Base-by-base conservation (phyloP, 1,139 yeast species). In the Hyphopichia pseudoburtonii region DNA sequence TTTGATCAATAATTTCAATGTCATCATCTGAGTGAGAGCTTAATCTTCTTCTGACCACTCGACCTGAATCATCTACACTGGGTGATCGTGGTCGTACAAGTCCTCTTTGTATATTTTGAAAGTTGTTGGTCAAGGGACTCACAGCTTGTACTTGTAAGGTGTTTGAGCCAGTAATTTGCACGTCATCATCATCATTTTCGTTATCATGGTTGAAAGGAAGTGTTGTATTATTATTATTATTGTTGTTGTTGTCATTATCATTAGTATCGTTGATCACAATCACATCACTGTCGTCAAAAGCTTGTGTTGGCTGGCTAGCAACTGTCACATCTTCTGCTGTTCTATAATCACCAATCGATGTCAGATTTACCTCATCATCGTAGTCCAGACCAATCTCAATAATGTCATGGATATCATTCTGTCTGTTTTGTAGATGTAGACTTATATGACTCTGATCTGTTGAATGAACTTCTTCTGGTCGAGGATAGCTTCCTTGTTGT, bases 151-250 rank as follows among this genome's bases (percentile, higher is more conserved):
- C n/a, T 7, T 14, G 28, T 27, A 34, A 15, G 2, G 37, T 24
- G 33, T 46, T 44, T 9, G 47, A 36, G 9, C 59, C 57, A 3
- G 54, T 52, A 34, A 54, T 52, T 31, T 46, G 43, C 6, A 34
- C 12, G 23, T 28, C 36, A 18, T 28, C 27, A 24, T 55, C 57
- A 17, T 49, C 55, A 19, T 38, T 42, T 25, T 40, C 40, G 23
- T 26, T 26, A 9, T 25, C 36, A 7, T 24, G 9, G 23, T 21
- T 21, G 7, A 32, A n/a, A n/a, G 23, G 23, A 21, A 7, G 7
- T 7, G 7, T 21, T 21, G 23, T 21, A 21, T 43, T 39, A 21
- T 39, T 40, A 28, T 40, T 37, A 26, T 26, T 22, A 9, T 28
- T 35, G 7, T 28, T 38, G 17, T 23, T 35, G 19, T 44, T 50